A percentile compares a stretch with the other conserved stretches of the same genome.
These are phyloP conservation scores for Fraxinus paxiana DNA, from an alignment of 305 asterid genomes.

Conservation along the genomic window DNA sequence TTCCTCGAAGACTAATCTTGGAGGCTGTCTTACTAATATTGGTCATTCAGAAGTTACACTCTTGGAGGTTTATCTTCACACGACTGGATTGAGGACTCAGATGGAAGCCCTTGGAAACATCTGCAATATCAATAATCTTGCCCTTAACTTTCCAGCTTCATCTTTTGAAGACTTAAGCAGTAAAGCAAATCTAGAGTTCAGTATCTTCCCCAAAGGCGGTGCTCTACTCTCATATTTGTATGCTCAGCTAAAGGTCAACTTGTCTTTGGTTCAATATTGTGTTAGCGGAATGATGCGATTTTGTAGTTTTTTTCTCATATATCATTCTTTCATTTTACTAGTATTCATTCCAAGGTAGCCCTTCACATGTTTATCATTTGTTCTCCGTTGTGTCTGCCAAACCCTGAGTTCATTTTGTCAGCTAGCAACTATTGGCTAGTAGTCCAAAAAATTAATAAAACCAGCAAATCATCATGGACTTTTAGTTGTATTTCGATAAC, in stretches of 20 bases:
- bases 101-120: constrained; percentile 86
- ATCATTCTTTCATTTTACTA: constrained; percentile 4
- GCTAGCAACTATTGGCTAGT: not conserved
- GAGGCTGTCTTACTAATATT: constrained; percentile 72
- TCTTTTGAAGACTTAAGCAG: constrained; percentile 52
- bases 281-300: constrained; percentile 9
- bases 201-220: constrained; percentile 72
- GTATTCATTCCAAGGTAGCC: constrained; percentile 10
- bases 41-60: constrained; percentile 76
- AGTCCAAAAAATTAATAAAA: not conserved
- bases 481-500: not conserved
- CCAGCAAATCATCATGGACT: constrained; percentile 3
- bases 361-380: constrained; percentile 16
- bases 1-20: constrained; percentile 37
- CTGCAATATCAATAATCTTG: constrained; percentile 66
- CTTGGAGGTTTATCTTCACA: constrained; percentile 84
- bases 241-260: constrained; percentile 77
- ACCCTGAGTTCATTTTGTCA: constrained; percentile 14
- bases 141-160: constrained; percentile 46
- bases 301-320: constrained; percentile 19
- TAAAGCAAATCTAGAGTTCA: constrained; percentile 54
- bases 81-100: constrained; percentile 70
- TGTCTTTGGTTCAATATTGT: constrained; percentile 16
- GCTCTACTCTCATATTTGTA: constrained; percentile 75
- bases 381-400: constrained; percentile 8